Evolutionary conservation across 1,139 yeast genomes (phyloP).

Genomic region (Yamadazyma jaroonii): DNA sequence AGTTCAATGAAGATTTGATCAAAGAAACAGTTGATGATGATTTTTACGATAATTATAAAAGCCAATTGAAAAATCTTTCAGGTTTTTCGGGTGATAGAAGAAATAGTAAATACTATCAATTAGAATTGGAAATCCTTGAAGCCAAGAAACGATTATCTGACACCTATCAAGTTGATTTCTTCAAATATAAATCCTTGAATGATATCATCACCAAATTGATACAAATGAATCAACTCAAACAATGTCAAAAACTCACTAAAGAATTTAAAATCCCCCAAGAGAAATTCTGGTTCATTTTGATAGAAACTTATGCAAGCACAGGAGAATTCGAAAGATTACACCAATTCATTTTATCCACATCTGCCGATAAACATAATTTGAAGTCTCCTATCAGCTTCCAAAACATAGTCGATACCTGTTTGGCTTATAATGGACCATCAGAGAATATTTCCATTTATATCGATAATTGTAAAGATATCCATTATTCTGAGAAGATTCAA

Average conservation of each 20-base stretch:
- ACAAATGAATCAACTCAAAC: conserved; percentile 54
- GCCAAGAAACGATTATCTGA: conserved; percentile 52
- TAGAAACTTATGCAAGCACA: conserved; percentile 50
- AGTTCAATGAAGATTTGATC: conserved; percentile 1
- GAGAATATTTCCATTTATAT: conserved; percentile 38
- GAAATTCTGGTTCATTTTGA: conserved; percentile 62
- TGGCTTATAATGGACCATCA: conserved; percentile 47
- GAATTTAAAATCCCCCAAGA: conserved; percentile 63
- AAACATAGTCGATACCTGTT: conserved; percentile 56
- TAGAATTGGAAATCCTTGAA: conserved; percentile 50
- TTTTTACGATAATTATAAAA: conserved; percentile 26
- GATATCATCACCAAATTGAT: conserved; percentile 57
- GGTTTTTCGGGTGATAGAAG: conserved; percentile 21
- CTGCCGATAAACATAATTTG: conserved; percentile 22
- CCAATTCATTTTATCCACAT: conserved; percentile 36
- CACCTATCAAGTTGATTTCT: conserved; percentile 56
- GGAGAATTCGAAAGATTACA: conserved; percentile 64
- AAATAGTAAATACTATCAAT: conserved; percentile 35
- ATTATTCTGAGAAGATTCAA: conserved; percentile 42
- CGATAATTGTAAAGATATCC: conserved; percentile 27
- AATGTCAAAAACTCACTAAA: conserved; percentile 54
- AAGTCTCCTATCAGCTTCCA: conserved; percentile 75
- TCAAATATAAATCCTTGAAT: conserved; percentile 47
- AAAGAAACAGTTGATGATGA: conserved; percentile 3
- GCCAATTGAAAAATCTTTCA: conserved; percentile 22